phyloP scores from a whole-genome alignment of 495 filamentous ascomycete species.

The Penicillium salamii region DNA sequence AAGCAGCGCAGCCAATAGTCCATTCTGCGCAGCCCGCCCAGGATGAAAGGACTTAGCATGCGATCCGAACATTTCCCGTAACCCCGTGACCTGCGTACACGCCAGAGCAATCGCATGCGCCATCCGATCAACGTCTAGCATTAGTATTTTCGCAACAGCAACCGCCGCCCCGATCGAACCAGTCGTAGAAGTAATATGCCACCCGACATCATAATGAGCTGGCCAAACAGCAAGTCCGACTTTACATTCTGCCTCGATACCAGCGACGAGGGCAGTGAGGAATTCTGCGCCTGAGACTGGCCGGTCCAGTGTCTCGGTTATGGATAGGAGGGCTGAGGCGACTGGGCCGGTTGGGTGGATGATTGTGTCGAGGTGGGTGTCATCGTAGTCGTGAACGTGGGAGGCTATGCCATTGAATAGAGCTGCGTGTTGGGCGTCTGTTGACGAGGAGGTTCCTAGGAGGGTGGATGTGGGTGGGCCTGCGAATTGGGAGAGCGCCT shows the following conservation, averaged over 20 bases:
- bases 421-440: conserved; percentile 51
- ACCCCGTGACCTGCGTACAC: conserved; percentile 49
- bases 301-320: conserved; percentile 34
- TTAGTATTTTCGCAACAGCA: conserved; percentile 44
- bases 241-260: conserved; percentile 52
- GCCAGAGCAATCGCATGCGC: conserved; percentile 53
- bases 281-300: conserved; percentile 42
- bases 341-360: conserved; percentile 55
- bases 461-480: conserved; percentile 43
- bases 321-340: conserved; percentile 46
- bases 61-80: conserved; percentile 53
- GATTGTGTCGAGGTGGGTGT: conserved; percentile 55
- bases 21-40: conserved; percentile 50
- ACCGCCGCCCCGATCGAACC: conserved; percentile 52
- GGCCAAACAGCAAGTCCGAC: conserved; percentile 50
- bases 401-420: conserved; percentile 54
- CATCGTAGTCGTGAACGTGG: conserved; percentile 57
- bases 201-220: conserved; percentile 53
- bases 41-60: conserved; percentile 55
- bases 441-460: conserved; percentile 31
- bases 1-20: conserved; percentile 48
- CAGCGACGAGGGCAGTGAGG: conserved; percentile 49
- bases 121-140: conserved; percentile 32
- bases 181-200: conserved; percentile 52
- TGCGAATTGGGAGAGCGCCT: conserved; percentile 42